phyloP scores from a whole-genome alignment of 2,329 filamentous ascomycete species.

The Ceratocystis eucalypticola region DNA sequence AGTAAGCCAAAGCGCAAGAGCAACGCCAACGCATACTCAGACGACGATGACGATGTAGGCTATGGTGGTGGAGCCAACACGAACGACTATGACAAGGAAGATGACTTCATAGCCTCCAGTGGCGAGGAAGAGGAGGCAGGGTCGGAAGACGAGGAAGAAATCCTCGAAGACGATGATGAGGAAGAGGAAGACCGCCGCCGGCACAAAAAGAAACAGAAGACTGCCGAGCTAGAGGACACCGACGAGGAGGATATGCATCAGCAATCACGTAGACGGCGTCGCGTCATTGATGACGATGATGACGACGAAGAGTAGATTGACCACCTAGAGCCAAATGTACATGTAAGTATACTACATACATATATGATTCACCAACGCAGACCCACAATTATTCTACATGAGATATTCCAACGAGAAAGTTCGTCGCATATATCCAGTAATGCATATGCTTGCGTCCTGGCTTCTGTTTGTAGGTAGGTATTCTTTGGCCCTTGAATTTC shows the following conservation, averaged over 20 bases:
- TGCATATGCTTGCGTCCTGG: too few relatives aligned
- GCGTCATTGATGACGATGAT: slow-evolving; percentile 47
- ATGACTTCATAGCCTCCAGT: slow-evolving; percentile 64
- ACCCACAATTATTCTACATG: neutral
- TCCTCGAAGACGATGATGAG: slow-evolving; percentile 38
- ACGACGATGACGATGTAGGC: slow-evolving; percentile 62
- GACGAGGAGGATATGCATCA: slow-evolving; percentile 43
- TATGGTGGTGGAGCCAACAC: slow-evolving; percentile 48
- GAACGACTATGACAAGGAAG: slow-evolving; percentile 65
- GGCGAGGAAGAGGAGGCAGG: slow-evolving; percentile 56
- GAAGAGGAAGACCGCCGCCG: slow-evolving; percentile 26
- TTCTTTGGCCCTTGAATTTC: too few relatives aligned
- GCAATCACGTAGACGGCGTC: slow-evolving; percentile 39
- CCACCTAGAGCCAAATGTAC: neutral
- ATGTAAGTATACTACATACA: neutral
- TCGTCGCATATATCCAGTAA: too few relatives aligned
- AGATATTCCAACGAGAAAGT: neutral
- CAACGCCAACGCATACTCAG: slow-evolving; percentile 27
- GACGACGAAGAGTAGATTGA: slow-evolving; percentile 33
- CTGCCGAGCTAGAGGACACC: slow-evolving; percentile 32
- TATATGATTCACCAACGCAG: neutral
- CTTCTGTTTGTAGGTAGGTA: too few relatives aligned
- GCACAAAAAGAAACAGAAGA: slow-evolving; percentile 39
- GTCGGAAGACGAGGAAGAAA: slow-evolving; percentile 51
- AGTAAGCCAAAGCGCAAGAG: slow-evolving; percentile 40